Evolutionary conservation across 2,329 filamentous ascomycete species (phyloP), one percentile per base, ranked within the genome.

Genomic region (Curvularia verruculosa): DNA sequence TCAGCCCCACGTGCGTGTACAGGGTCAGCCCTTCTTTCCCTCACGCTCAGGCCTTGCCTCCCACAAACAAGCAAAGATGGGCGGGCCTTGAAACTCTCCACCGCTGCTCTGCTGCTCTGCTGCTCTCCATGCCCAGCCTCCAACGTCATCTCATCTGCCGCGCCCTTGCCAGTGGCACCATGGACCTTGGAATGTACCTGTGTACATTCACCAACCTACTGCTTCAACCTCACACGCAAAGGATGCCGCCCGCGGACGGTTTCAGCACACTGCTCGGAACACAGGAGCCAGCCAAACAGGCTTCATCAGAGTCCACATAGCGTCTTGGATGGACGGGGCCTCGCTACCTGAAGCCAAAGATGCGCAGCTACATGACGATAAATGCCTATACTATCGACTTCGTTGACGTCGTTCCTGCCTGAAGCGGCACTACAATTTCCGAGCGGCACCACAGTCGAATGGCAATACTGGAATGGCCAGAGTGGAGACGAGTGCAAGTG

Each of bases 1-100:
- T 43, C 21, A 59, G 58, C 53, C 63, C 60, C 63, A 65, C 63
- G 63, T 65, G 63, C 53, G 24, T 49, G 23, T 48, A 39, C 59
- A 55, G 60, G 58, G 58, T 55, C 29, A 53, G 49, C 54, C 58
- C 54, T 59, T 55, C 48, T 40, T 19, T 34, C 21, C 23, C 50
- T 4, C 15, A 18, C 7, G 34, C 34, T 36, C 9, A 5, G 34
- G 15, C 50, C 52, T 49, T 46, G 52, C 19, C 52, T 47, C 54
- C 54, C 24, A 51, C 54, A 56, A 60, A 63, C 62, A 55, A 48
- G 41, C 52, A 58, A 44, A 52, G 26, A 31, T 2, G 51, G 37
- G 40, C 49, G 44, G 43, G 26, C 23, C 46, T 52, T 39, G 44
- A 60, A 58, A 58, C 54, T 59, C 56, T 59, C 56, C 50, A 56